phyloP scores from a whole-genome alignment of 2,329 filamentous ascomycete species.

The Epicoccum nigrum region DNA sequence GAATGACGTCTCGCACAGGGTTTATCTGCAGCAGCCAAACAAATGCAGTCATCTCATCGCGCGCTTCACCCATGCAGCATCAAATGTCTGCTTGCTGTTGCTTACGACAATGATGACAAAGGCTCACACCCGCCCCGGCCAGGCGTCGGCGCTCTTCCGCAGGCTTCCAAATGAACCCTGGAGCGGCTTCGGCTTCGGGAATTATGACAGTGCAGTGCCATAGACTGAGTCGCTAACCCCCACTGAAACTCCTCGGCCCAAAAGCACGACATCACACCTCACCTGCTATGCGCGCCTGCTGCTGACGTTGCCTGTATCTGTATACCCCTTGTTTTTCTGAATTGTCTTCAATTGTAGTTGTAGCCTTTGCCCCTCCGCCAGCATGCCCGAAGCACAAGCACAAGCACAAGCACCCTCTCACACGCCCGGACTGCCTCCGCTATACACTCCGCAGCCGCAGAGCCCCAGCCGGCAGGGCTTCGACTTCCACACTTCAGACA shows the following conservation, averaged over 20 bases:
- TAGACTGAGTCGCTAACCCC: constrained; percentile 7
- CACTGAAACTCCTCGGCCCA: constrained; percentile 24
- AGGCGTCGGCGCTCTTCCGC: constrained; percentile 31
- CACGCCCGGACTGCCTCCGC: constrained; percentile 58
- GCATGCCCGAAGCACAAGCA: constrained; percentile 62
- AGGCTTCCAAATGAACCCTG: constrained; percentile 22
- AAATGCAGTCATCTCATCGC: neutral
- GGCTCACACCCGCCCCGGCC: constrained; percentile 11
- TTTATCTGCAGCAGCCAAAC: constrained; percentile 1
- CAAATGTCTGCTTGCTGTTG: constrained; percentile 24
- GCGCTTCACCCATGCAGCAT: neutral
- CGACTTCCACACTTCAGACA: constrained; percentile 31
- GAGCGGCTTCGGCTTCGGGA: constrained; percentile 23
- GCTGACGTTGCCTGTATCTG: constrained; percentile 1
- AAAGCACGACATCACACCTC: constrained; percentile 13
- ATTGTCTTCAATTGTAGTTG: constrained; percentile 17
- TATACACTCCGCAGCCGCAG: constrained; percentile 61
- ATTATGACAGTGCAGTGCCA: constrained; percentile 5
- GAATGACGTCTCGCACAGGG: constrained; percentile 3
- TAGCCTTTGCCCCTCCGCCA: neutral
- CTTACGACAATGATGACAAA: constrained; percentile 26
- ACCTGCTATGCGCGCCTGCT: constrained; percentile 1
- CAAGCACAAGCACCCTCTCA: too few species aligned
- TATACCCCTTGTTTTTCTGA: constrained; percentile 8
- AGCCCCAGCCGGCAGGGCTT: constrained; percentile 50